Percentiles rank a stretch among this genome's conserved stretches.
phyloP scores from a whole-genome alignment of 176 grass and related monocot species.

The Avena eriantha region DNA sequence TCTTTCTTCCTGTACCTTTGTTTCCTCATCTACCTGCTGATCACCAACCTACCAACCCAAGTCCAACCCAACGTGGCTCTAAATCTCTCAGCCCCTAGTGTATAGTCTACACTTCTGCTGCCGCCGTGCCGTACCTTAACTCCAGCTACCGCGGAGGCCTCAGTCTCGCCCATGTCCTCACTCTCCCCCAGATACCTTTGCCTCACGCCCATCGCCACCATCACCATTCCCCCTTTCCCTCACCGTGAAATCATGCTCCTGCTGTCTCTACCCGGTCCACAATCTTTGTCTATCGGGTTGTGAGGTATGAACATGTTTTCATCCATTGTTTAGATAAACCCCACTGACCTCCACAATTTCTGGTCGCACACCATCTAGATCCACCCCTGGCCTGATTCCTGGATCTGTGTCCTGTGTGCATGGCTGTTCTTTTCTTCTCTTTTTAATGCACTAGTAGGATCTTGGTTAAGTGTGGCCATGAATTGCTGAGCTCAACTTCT shows the following conservation, averaged over 20 bases:
- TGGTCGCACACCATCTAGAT: neutral
- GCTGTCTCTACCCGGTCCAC: neutral
- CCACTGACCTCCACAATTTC: neutral
- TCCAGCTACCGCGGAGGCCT: neutral
- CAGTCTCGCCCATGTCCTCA: neutral
- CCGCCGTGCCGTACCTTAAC: neutral
- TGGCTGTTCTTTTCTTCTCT: neutral
- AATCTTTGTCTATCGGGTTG: neutral
- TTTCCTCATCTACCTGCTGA: neutral
- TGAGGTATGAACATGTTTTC: neutral
- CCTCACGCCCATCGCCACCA: neutral
- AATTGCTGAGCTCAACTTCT: neutral
- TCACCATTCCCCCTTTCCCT: neutral
- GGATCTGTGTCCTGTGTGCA: neutral
- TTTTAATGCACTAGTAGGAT: neutral
- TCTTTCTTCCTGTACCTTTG: neutral
- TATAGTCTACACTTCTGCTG: neutral
- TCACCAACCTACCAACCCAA: neutral
- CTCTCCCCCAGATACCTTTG: too few species aligned
- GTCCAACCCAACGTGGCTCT: neutral
- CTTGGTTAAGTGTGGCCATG: neutral
- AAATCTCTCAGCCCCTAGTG: neutral
- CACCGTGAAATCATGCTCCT: neutral
- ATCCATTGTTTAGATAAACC: neutral
- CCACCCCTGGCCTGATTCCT: neutral